Percentiles rank a stretch among this genome's conserved stretches.
Conservation (phyloP, 768 basidiomycete genomes). For the Hypholoma sublateritium region DNA sequence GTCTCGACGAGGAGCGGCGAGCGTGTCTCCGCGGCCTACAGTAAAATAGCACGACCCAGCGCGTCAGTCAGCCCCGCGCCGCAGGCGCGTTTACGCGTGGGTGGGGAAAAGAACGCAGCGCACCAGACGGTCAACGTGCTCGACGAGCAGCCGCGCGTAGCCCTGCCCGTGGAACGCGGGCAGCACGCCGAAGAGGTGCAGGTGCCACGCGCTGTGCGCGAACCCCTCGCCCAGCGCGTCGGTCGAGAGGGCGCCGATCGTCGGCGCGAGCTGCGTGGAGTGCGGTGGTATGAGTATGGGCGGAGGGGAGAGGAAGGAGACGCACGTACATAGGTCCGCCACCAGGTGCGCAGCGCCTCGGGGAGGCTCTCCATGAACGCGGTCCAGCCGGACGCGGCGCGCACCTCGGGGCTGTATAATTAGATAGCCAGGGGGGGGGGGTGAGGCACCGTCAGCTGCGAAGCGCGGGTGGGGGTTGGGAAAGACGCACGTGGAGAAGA, state of each 20-base stretch:
- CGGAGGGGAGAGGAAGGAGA: background rate
- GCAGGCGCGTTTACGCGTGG: too few species aligned
- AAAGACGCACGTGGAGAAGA: slow-evolving; percentile 22
- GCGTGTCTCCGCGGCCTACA: slow-evolving; percentile 19
- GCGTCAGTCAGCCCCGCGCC: too few species aligned
- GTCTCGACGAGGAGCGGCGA: slow-evolving; percentile 27
- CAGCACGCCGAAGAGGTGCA: slow-evolving; percentile 28
- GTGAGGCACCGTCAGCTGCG: too few species aligned
- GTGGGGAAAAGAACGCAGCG: background rate
- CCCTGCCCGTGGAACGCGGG: slow-evolving; percentile 30
- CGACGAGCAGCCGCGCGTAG: slow-evolving; percentile 24
- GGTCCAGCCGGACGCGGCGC: slow-evolving; percentile 23
- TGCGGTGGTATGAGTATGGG: background rate
- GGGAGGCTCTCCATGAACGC: slow-evolving; percentile 22
- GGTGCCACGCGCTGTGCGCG: slow-evolving; percentile 24
- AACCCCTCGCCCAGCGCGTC: slow-evolving; percentile 20
- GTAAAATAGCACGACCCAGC: background rate
- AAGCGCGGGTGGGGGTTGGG: too few species aligned
- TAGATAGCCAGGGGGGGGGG: too few species aligned
- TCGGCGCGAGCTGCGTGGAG: slow-evolving; percentile 22
- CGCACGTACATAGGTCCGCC: slow-evolving; percentile 24
- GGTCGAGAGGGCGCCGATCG: slow-evolving; percentile 13
- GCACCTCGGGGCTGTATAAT: slow-evolving; percentile 22
- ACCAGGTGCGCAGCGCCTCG: slow-evolving; percentile 23
- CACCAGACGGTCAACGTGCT: slow-evolving; percentile 24